Evolutionary conservation across 1,139 yeast species (phyloP), one percentile per base, ranked within the genome.

Genomic region (Candida sanyaensis): DNA sequence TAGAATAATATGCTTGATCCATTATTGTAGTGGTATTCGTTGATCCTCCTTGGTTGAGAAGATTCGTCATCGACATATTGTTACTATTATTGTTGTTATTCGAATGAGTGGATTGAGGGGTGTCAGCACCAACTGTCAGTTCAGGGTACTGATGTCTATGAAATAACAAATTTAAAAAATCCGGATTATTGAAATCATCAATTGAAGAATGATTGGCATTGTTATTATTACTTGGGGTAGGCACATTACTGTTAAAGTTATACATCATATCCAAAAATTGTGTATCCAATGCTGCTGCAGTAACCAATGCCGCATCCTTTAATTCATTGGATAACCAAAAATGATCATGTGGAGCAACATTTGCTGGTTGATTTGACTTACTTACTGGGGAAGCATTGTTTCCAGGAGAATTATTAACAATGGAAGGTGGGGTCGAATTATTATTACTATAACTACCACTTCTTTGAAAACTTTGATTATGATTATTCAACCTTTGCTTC

Each of bases 301-400:
- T 84, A 49, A 86, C 68, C 31, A 86, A 64, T 0, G 90, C 91
- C 57, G 86, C 91, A 55, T 84, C 89, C 49, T 86, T 65, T 42
- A 86, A 70, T 59, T 86, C 92, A 49, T 78, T 83, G 8, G 91
- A 83, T 24, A 86, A 70, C 91, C 91, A 85, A 54, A 74, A 61
- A 43, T 72, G 77, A 50, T 73, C 78, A 42, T 66, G 71, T 13
- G 66, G 56, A 5, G 59, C 57, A 12, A 52, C 38, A 29, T 47
- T 51, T 40, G 46, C 38, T 13, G 33, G 37, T 37, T 36, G 42
- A n/a, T 37, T 26, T 26, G 46, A 44, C 4, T 41, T 44, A 12
- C 45, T 32, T 24, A 12, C 39, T n/a, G 27, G 39, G 5, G 39
- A 11, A 13, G 12, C 28, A 26, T 24, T 36, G 11, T 36, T 36